Percentiles rank a stretch among this genome's conserved stretches.
Evolutionary conservation across 2,329 filamentous ascomycete species (phyloP).

Genomic region (Phialemonium atrogriseum): DNA sequence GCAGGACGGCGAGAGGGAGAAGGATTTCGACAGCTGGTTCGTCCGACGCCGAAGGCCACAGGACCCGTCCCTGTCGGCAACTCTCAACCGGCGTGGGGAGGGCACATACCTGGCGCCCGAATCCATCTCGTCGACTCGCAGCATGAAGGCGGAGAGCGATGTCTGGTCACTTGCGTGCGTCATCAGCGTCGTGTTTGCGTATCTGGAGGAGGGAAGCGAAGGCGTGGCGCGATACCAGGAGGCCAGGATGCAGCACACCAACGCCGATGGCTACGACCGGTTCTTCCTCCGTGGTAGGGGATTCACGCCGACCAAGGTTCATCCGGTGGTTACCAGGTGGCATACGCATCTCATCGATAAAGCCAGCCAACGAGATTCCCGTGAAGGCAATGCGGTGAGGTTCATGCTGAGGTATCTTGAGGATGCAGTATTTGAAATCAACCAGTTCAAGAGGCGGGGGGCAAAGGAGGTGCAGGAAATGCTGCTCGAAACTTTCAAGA

Average conservation of each 20-base stretch:
- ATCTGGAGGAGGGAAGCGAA: conserved; percentile 20
- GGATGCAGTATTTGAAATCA: conserved; percentile 14
- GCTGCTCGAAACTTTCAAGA: conserved; percentile 10
- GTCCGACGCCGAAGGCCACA: conserved; percentile 11
- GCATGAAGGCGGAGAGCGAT: conserved; percentile 26
- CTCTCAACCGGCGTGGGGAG: conserved; percentile 19
- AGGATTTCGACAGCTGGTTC: conserved; percentile 21
- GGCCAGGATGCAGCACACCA: conserved; percentile 13
- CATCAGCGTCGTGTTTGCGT: conserved; percentile 27
- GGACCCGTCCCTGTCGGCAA: conserved; percentile 14
- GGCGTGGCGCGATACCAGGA: conserved; percentile 15
- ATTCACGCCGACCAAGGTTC: conserved; percentile 7
- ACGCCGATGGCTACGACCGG: conserved; percentile 15
- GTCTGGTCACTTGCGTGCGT: conserved; percentile 33
- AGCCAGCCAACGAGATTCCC: conserved; percentile 9
- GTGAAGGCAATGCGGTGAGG: conserved; percentile 15
- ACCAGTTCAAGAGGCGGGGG: conserved; percentile 11
- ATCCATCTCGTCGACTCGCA: conserved; percentile 12
- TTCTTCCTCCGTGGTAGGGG: conserved; percentile 12
- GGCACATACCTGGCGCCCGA: conserved; percentile 31
- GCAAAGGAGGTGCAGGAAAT: conserved; percentile 13
- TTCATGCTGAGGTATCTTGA: conserved; percentile 19
- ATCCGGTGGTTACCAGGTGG: conserved; percentile 11
- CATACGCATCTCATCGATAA: conserved; percentile 11
- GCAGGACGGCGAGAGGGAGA: conserved; percentile 15